Conservation (phyloP, 352 stramenopile species). For the Aphanomyces astaci region DNA sequence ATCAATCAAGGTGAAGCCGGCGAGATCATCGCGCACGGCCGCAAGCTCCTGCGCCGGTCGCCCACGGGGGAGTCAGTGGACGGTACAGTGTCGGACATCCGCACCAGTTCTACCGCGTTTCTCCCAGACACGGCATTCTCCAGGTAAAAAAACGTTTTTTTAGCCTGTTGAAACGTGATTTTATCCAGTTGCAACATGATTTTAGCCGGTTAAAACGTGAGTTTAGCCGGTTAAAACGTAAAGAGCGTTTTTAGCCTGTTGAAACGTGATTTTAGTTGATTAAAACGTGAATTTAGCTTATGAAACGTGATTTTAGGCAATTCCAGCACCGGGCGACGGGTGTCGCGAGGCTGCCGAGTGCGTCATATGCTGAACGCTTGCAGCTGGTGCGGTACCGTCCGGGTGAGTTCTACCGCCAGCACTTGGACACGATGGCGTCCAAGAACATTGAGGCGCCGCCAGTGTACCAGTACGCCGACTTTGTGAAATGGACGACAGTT, state of each 20-base stretch:
- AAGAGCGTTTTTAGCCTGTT: no score
- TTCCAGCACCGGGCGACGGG: conserved; percentile 53
- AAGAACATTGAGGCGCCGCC: conserved; percentile 29
- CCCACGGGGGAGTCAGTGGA: conserved; percentile 54
- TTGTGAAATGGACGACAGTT: conserved; percentile 54
- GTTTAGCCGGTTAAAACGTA: no score
- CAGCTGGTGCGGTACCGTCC: conserved; percentile 71
- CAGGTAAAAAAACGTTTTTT: no score
- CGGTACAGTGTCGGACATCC: conserved; percentile 47
- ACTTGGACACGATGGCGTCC: conserved; percentile 70
- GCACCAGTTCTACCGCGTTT: conserved; percentile 77
- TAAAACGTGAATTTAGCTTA: no score
- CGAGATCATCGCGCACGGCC: conserved; percentile 47
- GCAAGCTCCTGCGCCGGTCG: conserved; percentile 45
- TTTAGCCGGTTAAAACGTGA: no score
- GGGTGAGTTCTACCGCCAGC: conserved; percentile 75
- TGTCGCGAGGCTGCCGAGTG: conserved; percentile 56
- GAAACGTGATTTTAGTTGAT: no score
- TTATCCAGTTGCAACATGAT: no score
- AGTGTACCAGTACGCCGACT: conserved; percentile 45
- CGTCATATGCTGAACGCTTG: conserved; percentile 55
- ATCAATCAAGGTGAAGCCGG: conserved; percentile 51
- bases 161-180: no score
- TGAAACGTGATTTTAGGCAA: no score
- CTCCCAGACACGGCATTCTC: conserved; percentile 58